These are phyloP conservation scores for Kwoniella pini DNA, from an alignment of 768 basidiomycete genomes.

Conservation along the genomic window DNA sequence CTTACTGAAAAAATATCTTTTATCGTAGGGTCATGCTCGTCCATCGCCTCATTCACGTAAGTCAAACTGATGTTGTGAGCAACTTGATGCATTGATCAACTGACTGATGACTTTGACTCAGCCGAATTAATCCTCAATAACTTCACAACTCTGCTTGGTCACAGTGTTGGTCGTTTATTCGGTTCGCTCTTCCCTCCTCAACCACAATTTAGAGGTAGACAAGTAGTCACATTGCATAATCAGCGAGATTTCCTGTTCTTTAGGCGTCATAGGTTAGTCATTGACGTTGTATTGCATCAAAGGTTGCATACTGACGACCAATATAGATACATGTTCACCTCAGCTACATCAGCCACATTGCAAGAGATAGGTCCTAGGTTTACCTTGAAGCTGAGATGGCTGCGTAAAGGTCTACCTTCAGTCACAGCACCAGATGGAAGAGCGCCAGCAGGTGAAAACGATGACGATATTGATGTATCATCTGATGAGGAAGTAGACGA, in stretches of 20 bases:
- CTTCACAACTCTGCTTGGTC: conserved; percentile 90
- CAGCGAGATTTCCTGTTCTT: conserved; percentile 98
- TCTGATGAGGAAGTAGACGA: conserved; percentile 30
- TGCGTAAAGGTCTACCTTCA: conserved; percentile 84
- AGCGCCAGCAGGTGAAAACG: conserved; percentile 43
- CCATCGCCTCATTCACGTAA: conserved; percentile 80
- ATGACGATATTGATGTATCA: conserved; percentile 42
- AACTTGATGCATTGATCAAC: neutral
- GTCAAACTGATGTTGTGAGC: conserved; percentile 10
- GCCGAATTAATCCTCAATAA: conserved; percentile 91
- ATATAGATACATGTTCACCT: conserved; percentile 83
- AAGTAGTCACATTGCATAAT: conserved; percentile 96
- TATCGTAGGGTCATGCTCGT: conserved; percentile 79
- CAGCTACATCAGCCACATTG: conserved; percentile 82
- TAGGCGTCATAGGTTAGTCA: conserved; percentile 78
- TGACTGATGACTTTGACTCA: conserved; percentile 6
- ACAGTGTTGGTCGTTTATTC: conserved; percentile 90
- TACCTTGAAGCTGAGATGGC: conserved; percentile 85
- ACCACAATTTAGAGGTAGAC: conserved; percentile 91
- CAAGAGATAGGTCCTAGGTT: conserved; percentile 99
- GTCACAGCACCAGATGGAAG: conserved; percentile 59
- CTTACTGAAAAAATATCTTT: neutral
- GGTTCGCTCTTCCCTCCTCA: conserved; percentile 93
- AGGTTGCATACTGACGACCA: neutral
- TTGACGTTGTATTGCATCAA: neutral